Evolutionary conservation across 805 yeast genomes (phyloP).

Genomic region (Ogataea methylovora): DNA sequence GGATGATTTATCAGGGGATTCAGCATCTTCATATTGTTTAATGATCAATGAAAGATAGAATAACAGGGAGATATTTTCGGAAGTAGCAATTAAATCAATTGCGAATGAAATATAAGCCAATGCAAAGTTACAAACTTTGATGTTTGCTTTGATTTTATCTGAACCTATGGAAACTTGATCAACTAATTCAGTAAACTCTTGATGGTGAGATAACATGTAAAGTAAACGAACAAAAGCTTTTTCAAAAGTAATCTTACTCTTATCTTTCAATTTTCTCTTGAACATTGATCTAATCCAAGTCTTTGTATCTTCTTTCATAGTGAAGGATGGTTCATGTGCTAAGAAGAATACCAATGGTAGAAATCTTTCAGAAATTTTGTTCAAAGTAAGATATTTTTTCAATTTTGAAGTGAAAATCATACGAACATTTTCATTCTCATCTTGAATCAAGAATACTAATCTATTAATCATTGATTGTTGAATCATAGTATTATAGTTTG

Average conservation of each 20-base stretch:
- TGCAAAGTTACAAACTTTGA: conserved; percentile 44
- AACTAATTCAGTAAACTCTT: conserved; percentile 44
- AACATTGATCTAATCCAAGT: conserved; percentile 70
- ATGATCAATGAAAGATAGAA: conserved; percentile 73
- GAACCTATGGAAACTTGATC: conserved; percentile 13
- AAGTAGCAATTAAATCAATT: conserved; percentile 50
- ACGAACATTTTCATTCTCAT: conserved; percentile 55
- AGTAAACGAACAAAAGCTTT: conserved; percentile 58
- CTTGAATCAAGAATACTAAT: conserved; percentile 56
- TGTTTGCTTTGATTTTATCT: conserved; percentile 3
- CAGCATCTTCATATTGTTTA: conserved; percentile 67
- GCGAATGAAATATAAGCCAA: conserved; percentile 54
- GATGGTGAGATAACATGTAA: conserved; percentile 68
- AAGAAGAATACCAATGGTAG: conserved; percentile 61
- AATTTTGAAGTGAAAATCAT: conserved; percentile 39
- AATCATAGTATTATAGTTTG: conserved; percentile 44
- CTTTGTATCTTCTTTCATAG: conserved; percentile 40
- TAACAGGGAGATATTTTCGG: conserved; percentile 62
- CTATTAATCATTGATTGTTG: conserved; percentile 43
- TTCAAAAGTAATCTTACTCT: conserved; percentile 43
- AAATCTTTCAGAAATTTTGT: conserved; percentile 54
- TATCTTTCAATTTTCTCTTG: conserved; percentile 16
- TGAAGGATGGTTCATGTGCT: conserved; percentile 65
- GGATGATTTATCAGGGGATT: conserved; percentile 25
- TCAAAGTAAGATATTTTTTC: conserved; percentile 43